These are phyloP conservation scores for Tetrahymena elliotti DNA, from an alignment of 73 alveolate genomes.

Conservation along the genomic window DNA sequence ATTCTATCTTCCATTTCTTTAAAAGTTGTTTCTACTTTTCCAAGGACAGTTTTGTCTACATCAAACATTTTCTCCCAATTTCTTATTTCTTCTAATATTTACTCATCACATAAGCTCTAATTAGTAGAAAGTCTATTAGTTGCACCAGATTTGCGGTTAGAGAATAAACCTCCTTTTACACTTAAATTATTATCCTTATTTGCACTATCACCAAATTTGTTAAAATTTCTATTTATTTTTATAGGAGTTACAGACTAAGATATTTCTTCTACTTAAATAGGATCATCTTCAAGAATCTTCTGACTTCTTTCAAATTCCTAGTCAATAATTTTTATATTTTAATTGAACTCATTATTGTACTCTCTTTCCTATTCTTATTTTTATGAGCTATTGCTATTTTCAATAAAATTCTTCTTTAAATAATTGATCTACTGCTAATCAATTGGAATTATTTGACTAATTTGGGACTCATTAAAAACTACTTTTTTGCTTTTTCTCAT, in stretches of 20 bases:
- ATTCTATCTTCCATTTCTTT: not conserved
- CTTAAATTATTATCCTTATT: not conserved
- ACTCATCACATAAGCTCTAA: not conserved
- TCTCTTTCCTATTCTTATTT: not conserved
- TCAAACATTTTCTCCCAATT: not conserved
- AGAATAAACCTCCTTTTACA: not conserved
- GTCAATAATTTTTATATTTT: not conserved
- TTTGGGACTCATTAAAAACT: not conserved
- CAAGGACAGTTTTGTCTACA: not conserved
- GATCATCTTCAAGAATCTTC: not conserved
- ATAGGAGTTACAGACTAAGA: not conserved
- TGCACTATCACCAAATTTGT: not conserved
- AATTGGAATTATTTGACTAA: not conserved
- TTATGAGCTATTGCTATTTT: not conserved
- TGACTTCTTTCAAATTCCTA: not conserved
- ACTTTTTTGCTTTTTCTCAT: not conserved
- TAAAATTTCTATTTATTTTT: not conserved
- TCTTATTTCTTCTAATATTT: not conserved
- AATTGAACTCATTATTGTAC: not conserved
- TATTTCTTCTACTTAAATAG: not conserved
- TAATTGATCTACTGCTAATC: not conserved
- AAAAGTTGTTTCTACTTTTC: not conserved
- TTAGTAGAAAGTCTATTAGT: not conserved
- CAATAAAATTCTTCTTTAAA: not conserved
- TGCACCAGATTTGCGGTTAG: not conserved